These are phyloP conservation scores for Pythium insidiosum DNA, from an alignment of 352 stramenopile genomes.

Conservation along the genomic window DNA sequence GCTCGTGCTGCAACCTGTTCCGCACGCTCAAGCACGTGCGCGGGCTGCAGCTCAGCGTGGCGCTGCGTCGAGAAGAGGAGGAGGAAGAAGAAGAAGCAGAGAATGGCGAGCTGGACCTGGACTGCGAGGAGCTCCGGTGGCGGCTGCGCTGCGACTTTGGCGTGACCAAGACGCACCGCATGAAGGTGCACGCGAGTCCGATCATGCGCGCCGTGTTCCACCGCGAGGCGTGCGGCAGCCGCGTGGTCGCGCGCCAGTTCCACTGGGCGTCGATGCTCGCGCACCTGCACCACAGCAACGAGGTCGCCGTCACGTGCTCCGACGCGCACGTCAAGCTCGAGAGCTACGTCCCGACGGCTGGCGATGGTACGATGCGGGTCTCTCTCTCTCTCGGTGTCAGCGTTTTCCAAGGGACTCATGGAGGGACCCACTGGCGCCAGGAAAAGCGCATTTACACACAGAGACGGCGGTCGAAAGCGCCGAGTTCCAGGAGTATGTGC, in stretches of 20 bases:
- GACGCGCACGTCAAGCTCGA: conserved; percentile 69
- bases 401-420: too few species aligned
- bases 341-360: conserved; percentile 56
- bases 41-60: conserved; percentile 53
- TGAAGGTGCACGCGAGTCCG: conserved; percentile 71
- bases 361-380: conserved; percentile 24
- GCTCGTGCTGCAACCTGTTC: conserved; percentile 74
- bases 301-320: conserved; percentile 63
- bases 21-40: conserved; percentile 80
- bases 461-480: conserved; percentile 72
- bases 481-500: conserved; percentile 69
- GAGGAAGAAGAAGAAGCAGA: conserved; percentile 8
- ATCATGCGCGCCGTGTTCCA: conserved; percentile 80
- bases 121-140: conserved; percentile 65
- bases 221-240: conserved; percentile 35
- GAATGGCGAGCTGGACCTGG: conserved; percentile 40
- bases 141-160: conserved; percentile 71
- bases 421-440: conserved; percentile 2
- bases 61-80: conserved; percentile 21
- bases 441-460: conserved; percentile 71
- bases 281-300: conserved; percentile 77
- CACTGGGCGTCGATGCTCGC: conserved; percentile 65
- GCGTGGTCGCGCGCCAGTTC: conserved; percentile 50
- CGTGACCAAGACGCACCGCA: conserved; percentile 82
- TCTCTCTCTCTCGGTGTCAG: neutral